These are phyloP conservation scores for Venturia oleaginea DNA, from an alignment of 2,329 filamentous ascomycete genomes.

Conservation along the genomic window DNA sequence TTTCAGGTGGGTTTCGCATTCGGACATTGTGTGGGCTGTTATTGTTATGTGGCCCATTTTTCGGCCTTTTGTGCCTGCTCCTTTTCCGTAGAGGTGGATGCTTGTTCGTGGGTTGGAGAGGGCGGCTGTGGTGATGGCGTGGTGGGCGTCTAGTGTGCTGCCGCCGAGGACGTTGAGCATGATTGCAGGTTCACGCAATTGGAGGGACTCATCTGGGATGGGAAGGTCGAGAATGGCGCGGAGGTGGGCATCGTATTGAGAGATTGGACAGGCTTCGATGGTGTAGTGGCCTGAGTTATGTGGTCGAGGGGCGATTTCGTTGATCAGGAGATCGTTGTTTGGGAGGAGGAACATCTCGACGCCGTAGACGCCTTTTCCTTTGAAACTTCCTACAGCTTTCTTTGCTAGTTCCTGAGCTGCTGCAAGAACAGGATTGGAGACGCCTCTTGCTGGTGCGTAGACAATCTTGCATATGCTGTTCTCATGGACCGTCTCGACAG, in stretches of 20 bases:
- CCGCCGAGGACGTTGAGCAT: constrained; percentile 79
- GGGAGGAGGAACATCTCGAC: constrained; percentile 89
- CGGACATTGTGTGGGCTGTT: constrained; percentile 56
- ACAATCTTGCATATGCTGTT: constrained; percentile 92
- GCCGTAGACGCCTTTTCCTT: constrained; percentile 87
- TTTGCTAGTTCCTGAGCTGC: constrained; percentile 68
- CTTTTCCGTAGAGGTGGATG: constrained; percentile 89
- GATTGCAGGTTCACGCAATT: constrained; percentile 52
- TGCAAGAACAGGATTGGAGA: constrained; percentile 50
- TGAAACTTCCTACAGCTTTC: constrained; percentile 68
- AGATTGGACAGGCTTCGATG: constrained; percentile 82
- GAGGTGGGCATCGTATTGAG: constrained; percentile 87
- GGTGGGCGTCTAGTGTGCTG: constrained; percentile 54
- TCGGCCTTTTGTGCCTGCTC: constrained; percentile 68
- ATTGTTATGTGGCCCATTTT: constrained; percentile 95
- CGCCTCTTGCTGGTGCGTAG: constrained; percentile 70
- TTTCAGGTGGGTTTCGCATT: constrained; percentile 59
- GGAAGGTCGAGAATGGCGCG: constrained; percentile 69
- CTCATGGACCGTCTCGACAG: constrained; percentile 90
- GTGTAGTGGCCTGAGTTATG: constrained; percentile 95
- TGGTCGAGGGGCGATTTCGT: constrained; percentile 74
- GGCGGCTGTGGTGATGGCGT: constrained; percentile 47
- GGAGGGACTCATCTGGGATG: constrained; percentile 40
- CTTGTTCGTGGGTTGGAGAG: constrained; percentile 49
- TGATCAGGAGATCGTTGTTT: constrained; percentile 64